phyloP scores from a whole-genome alignment of 1,284 basidiomycete genomes.

The Ceratobasidium theobromae region DNA sequence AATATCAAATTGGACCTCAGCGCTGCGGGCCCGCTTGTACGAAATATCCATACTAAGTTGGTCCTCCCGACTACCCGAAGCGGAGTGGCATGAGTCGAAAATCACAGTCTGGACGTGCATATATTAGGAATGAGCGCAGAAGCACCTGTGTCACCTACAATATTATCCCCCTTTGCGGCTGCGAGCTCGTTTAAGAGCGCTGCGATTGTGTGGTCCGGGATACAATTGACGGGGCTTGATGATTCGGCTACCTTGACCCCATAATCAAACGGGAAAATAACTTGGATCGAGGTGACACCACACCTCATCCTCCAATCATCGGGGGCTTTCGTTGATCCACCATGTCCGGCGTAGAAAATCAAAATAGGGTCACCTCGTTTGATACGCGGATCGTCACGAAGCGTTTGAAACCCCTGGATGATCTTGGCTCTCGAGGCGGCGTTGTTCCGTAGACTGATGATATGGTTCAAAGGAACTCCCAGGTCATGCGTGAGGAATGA shows the following conservation, averaged over 20 bases:
- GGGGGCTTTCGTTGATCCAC: background rate
- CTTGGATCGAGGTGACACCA: constrained; percentile 1
- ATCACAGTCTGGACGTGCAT: constrained; percentile 4
- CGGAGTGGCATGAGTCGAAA: constrained; percentile 24
- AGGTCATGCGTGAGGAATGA: constrained; percentile 1
- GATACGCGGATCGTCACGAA: constrained; percentile 1
- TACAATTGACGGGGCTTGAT: constrained; percentile 4
- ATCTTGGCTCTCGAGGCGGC: background rate
- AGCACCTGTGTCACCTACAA: background rate
- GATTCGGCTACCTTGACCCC: background rate
- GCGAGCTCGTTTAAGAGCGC: constrained; percentile 9
- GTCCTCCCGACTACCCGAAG: constrained; percentile 5
- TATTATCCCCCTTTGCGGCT: constrained; percentile 13
- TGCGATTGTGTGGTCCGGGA: constrained; percentile 16
- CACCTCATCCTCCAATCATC: background rate
- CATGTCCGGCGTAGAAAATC: constrained; percentile 23
- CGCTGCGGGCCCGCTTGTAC: too few relatives aligned
- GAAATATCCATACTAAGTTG: background rate
- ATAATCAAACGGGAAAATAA: constrained; percentile 24
- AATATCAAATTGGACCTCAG: background rate
- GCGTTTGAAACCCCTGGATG: background rate
- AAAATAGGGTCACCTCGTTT: constrained; percentile 16
- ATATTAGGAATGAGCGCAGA: background rate
- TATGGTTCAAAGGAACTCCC: constrained; percentile 1
- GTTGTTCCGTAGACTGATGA: constrained; percentile 52